Conservation (phyloP, 2,329 filamentous ascomycete genomes). For the Penicillium sp. region DNA sequence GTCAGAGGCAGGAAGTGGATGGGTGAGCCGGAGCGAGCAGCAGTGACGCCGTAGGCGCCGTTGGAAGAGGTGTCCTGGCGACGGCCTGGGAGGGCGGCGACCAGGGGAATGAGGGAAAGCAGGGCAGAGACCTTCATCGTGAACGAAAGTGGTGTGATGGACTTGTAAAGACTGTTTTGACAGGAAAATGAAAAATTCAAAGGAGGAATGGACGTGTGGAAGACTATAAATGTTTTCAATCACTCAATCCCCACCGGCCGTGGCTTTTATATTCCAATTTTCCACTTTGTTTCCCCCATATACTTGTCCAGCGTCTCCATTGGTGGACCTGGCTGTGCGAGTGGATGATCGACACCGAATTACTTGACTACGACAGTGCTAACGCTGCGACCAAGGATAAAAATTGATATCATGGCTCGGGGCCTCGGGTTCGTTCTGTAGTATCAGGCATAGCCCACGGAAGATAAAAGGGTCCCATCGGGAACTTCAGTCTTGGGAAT, state of each 20-base stretch:
- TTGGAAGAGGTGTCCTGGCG: constrained; percentile 15
- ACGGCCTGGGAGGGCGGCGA: constrained; percentile 26
- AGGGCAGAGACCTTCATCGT: constrained; percentile 33
- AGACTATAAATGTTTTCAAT: constrained; percentile 2
- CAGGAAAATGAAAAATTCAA: background rate
- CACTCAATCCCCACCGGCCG: background rate
- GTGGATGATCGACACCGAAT: constrained; percentile 8
- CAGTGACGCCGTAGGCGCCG: constrained; percentile 46
- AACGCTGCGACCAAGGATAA: constrained; percentile 2
- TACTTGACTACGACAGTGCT: constrained; percentile 1
- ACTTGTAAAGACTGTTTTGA: constrained; percentile 2
- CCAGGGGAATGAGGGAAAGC: constrained; percentile 29
- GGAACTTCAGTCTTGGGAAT: constrained; percentile 6
- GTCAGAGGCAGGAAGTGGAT: constrained; percentile 53
- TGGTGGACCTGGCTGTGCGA: background rate
- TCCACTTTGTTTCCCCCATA: constrained; percentile 4
- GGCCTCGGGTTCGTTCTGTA: constrained; percentile 4
- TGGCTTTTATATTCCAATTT: constrained; percentile 7
- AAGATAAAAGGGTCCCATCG: background rate
- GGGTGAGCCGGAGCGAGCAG: constrained; percentile 50
- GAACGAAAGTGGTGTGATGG: constrained; percentile 5
- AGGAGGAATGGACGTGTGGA: background rate
- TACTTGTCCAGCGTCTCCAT: constrained; percentile 6
- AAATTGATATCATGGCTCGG: constrained; percentile 15
- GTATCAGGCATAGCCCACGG: background rate